Evolutionary conservation across 441 rosid species (phyloP), one percentile per base, ranked within the genome.

Genomic region (Erodium moschatum): DNA sequence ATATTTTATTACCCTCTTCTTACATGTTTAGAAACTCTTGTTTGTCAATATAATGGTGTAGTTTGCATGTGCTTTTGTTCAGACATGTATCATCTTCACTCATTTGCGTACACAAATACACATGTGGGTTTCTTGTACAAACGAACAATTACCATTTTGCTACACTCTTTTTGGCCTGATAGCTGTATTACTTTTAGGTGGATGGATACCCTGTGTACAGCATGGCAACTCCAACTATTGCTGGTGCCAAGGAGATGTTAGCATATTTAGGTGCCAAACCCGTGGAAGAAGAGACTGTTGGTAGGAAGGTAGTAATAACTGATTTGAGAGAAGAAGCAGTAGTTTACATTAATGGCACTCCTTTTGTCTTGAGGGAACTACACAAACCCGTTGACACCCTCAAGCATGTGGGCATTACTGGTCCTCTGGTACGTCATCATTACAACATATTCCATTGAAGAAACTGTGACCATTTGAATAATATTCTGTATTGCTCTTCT

Each of bases 271-370:
- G 87, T 72, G 90, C 95, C 72, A 81, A 87, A 72, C 79, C 83
- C 50, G 77, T 78, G 67, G 85, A 72, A 66, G 91, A 83, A 77
- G 89, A 85, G 64, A 74, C 78, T 13, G 73, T 60, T 65, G 75
- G 85, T 70, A 75, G 73, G 72, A 83, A 78, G 79, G 96, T 85
- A 72, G 81, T 87, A 72, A 76, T 95, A 68, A 95, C 91, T 61
- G 97, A 95, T 79, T 80, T 91, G 50, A 87, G 97, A 87, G 97
- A 95, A 88, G 99, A 95, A 75, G 93, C 97, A 40, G 90, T 87
- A 77, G 97, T 92, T 77, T 95, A 92, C 86, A 92, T 92, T 69
- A 84, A 87, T 77, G 97, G 93, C 72, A 86, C 89, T 16, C 97
- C 99, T 40, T 95, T 91, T 84, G 97, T 89, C 73, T 87, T 89